Evolutionary conservation across 148 eudicot species (phyloP).

Genomic region (Silene uniflora): DNA sequence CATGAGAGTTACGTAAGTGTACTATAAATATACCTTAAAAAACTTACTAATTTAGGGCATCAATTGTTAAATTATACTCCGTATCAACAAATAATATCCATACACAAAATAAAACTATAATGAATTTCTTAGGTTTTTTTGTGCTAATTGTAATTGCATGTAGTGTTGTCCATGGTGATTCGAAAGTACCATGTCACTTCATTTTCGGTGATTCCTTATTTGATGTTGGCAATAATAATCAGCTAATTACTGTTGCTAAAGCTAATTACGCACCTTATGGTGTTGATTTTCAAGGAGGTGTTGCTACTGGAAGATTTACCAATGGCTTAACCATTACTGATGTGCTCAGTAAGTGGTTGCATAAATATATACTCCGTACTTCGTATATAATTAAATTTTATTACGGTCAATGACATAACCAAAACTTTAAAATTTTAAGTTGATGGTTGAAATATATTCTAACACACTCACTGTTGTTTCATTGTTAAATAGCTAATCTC

Average conservation of each 20-base stretch:
- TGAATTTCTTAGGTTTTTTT: neutral
- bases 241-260: slow-evolving; percentile 14
- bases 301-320: slow-evolving; percentile 23
- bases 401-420: too few relatives aligned
- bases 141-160: neutral
- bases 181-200: slow-evolving; percentile 18
- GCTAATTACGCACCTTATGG: slow-evolving; percentile 29
- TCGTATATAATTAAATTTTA: too few relatives aligned
- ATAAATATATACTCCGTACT: too few relatives aligned
- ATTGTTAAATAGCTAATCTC: slow-evolving; percentile 34
- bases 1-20: too few relatives aligned
- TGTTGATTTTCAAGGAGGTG: slow-evolving; percentile 15
- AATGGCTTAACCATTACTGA: slow-evolving; percentile 19
- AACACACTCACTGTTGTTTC: neutral
- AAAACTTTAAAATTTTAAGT: too few relatives aligned
- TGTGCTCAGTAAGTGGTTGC: too few relatives aligned
- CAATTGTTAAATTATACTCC: too few relatives aligned
- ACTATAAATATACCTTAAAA: neutral
- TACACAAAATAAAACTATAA: neutral
- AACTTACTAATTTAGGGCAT: neutral
- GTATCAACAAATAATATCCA: too few relatives aligned
- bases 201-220: slow-evolving; percentile 28
- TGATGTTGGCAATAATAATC: slow-evolving; percentile 26
- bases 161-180: slow-evolving; percentile 19
- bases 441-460: too few relatives aligned